A percentile compares a stretch with the other conserved stretches of the same genome.
Evolutionary conservation across 805 yeast species (phyloP).

Genomic region (Brettanomyces nanus): DNA sequence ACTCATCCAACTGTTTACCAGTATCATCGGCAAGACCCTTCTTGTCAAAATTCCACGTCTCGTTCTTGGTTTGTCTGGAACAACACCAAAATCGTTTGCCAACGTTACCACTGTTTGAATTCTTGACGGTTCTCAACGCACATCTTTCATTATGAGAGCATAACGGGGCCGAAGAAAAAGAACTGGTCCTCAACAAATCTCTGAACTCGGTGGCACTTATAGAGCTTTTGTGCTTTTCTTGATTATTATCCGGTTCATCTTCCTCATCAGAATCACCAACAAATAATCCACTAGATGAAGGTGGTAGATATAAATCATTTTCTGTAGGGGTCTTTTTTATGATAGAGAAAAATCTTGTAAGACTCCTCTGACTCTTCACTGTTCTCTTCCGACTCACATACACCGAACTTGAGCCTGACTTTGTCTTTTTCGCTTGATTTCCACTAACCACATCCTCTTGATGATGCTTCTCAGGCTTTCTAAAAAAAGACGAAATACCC

Average conservation of each 20-base stretch:
- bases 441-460: not conserved
- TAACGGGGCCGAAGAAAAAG: slow-evolving; percentile 24
- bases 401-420: slow-evolving; percentile 2
- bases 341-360: not conserved
- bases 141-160: slow-evolving; percentile 44
- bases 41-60: slow-evolving; percentile 22
- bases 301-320: not conserved
- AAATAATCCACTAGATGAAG: slow-evolving; percentile 6
- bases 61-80: slow-evolving; percentile 23
- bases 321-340: not conserved
- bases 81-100: slow-evolving; percentile 54
- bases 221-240: not conserved
- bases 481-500: slow-evolving; percentile 26
- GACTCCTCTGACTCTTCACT: not conserved
- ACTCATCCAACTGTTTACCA: slow-evolving; percentile 14
- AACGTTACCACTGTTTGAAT: slow-evolving; percentile 27
- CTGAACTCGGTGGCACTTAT: slow-evolving; percentile 11
- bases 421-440: not conserved
- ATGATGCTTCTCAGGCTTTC: slow-evolving; percentile 3
- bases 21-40: not conserved
- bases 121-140: slow-evolving; percentile 36
- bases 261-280: slow-evolving; percentile 12
- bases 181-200: slow-evolving; percentile 10
- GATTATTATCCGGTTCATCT: slow-evolving; percentile 1
- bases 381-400: slow-evolving; percentile 15